Evolutionary conservation across 371 early-diverging fungal species (phyloP).

Genomic region (Zancudomyces culisetae): DNA sequence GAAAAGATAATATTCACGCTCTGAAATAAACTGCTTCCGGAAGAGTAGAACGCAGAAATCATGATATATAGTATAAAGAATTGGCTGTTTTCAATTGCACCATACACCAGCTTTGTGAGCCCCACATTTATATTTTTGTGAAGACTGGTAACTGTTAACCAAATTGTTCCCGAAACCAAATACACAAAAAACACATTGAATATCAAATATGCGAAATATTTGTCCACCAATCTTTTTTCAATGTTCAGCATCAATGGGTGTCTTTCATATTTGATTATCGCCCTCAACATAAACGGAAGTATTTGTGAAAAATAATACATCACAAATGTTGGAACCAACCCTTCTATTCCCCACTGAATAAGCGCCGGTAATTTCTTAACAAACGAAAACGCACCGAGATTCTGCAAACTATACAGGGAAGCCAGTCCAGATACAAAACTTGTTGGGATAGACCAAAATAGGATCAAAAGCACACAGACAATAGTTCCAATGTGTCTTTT

Average conservation of each 20-base stretch:
- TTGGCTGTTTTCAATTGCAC: constrained; percentile 37
- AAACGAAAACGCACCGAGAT: constrained; percentile 26
- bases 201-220: constrained; percentile 51
- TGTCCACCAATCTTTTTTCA: constrained; percentile 31
- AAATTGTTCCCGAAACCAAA: constrained; percentile 39
- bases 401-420: constrained; percentile 31
- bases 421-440: constrained; percentile 41
- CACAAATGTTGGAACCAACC: constrained; percentile 48
- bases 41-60: constrained; percentile 36
- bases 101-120: constrained; percentile 7
- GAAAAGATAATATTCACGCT: constrained; percentile 37
- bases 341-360: constrained; percentile 43
- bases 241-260: constrained; percentile 34
- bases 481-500: constrained; percentile 31
- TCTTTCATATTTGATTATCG: constrained; percentile 41
- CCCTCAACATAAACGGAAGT: constrained; percentile 40
- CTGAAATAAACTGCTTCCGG: constrained; percentile 39
- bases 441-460: constrained; percentile 55
- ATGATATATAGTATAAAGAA: constrained; percentile 69
- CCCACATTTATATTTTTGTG: constrained; percentile 9
- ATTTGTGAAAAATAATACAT: constrained; percentile 37
- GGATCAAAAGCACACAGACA: constrained; percentile 31
- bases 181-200: constrained; percentile 59
- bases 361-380: constrained; percentile 9
- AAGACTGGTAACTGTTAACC: constrained; percentile 22